Evolutionary conservation across 2,329 filamentous ascomycete genomes (phyloP).

Genomic region (Sordariomycetes sp.): DNA sequence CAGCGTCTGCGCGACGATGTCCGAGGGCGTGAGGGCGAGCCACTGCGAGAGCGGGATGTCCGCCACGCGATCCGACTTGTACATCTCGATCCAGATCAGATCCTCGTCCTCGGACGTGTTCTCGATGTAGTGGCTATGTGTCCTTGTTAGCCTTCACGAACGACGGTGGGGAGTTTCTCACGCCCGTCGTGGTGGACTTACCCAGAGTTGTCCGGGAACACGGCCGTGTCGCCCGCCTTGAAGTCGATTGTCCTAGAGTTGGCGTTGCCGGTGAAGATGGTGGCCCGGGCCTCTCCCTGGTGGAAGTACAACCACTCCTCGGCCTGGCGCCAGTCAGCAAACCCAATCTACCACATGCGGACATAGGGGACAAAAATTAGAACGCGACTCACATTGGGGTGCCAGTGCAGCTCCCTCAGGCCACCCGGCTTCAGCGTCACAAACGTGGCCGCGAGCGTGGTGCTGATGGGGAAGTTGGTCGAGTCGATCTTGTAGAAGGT

Average conservation of each 20-base stretch:
- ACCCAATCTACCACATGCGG: neutral
- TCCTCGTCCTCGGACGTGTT: slow-evolving; percentile 55
- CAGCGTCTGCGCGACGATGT: slow-evolving; percentile 48
- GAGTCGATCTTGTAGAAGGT: slow-evolving; percentile 55
- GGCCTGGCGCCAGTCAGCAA: slow-evolving; percentile 27
- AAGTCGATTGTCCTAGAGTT: slow-evolving; percentile 59
- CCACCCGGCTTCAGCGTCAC: slow-evolving; percentile 53
- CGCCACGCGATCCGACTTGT: slow-evolving; percentile 55
- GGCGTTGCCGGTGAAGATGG: slow-evolving; percentile 51
- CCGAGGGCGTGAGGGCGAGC: slow-evolving; percentile 55
- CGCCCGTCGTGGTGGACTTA: slow-evolving; percentile 14
- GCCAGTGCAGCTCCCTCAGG: slow-evolving; percentile 59
- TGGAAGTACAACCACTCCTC: slow-evolving; percentile 67
- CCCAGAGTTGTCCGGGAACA: slow-evolving; percentile 55
- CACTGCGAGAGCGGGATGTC: slow-evolving; percentile 60
- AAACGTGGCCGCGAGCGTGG: slow-evolving; percentile 54
- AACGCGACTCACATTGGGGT: slow-evolving; percentile 53
- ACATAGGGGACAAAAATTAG: neutral
- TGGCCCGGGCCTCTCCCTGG: slow-evolving; percentile 48
- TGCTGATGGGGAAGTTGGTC: slow-evolving; percentile 55
- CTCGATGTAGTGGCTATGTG: slow-evolving; percentile 52
- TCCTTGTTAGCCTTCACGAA: too few relatives aligned
- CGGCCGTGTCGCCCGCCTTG: slow-evolving; percentile 52
- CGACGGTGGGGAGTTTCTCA: too few relatives aligned
- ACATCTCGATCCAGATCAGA: slow-evolving; percentile 58